phyloP scores from a whole-genome alignment of 2,329 filamentous ascomycete species.

The Penicillium frequentans region DNA sequence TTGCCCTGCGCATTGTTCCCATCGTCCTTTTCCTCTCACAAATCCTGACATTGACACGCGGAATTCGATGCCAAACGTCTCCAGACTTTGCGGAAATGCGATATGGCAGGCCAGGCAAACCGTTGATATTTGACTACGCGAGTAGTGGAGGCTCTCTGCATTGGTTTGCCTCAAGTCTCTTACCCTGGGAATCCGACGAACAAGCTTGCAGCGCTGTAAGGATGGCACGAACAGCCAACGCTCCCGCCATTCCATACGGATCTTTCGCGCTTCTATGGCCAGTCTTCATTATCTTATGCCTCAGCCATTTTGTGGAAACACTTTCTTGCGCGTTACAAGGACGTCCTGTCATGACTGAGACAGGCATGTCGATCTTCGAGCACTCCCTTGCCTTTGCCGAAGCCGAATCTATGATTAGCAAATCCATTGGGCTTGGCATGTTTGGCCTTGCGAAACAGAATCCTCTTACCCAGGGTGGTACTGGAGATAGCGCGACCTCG shows the following conservation, averaged over 20 bases:
- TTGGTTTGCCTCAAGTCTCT: constrained; percentile 66
- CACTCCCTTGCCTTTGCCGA: constrained; percentile 95
- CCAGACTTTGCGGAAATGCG: constrained; percentile 67
- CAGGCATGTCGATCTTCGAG: constrained; percentile 94
- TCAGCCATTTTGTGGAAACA: constrained; percentile 86
- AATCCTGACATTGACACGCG: constrained; percentile 70
- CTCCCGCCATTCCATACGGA: constrained; percentile 60
- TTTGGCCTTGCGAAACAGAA: constrained; percentile 54
- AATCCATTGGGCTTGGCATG: constrained; percentile 70
- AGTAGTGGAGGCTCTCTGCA: constrained; percentile 70
- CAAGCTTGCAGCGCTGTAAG: constrained; percentile 72
- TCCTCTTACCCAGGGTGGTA: constrained; percentile 47
- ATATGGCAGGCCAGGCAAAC: constrained; percentile 67
- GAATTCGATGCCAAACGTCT: constrained; percentile 89
- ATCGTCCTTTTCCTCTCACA: constrained; percentile 70
- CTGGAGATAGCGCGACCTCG: constrained; percentile 30
- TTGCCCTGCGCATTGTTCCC: constrained; percentile 69
- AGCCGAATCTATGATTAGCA: constrained; percentile 82
- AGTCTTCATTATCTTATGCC: constrained; percentile 53
- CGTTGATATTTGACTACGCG: constrained; percentile 68
- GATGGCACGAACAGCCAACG: constrained; percentile 61
- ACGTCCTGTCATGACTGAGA: constrained; percentile 75
- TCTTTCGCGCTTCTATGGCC: constrained; percentile 69
- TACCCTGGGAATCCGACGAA: constrained; percentile 73
- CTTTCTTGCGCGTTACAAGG: constrained; percentile 86